phyloP scores from a whole-genome alignment of 495 filamentous ascomycete species.

The Xylaria intraflava region DNA sequence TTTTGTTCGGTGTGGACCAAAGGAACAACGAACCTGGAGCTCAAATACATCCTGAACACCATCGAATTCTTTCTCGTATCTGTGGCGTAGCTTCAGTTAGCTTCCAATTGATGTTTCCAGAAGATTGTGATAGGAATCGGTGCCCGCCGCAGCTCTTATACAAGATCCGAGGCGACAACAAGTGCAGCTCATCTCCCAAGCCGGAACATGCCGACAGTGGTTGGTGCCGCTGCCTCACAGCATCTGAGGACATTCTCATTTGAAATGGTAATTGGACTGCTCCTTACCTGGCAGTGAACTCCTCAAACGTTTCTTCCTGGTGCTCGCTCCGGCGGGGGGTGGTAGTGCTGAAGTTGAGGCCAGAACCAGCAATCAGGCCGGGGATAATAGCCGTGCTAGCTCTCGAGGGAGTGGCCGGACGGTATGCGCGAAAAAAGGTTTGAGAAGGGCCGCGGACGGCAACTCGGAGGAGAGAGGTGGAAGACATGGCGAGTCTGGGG shows the following conservation, averaged over 20 bases:
- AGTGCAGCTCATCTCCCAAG: neutral
- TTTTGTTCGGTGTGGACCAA: neutral
- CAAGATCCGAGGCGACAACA: neutral
- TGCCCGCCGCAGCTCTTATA: slow-evolving; percentile 20
- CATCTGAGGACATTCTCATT: too few species aligned
- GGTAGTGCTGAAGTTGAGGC: slow-evolving; percentile 64
- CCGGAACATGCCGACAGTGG: slow-evolving; percentile 2
- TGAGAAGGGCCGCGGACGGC: slow-evolving; percentile 62
- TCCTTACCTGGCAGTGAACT: slow-evolving; percentile 95
- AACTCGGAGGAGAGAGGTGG: slow-evolving; percentile 61
- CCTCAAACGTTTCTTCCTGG: slow-evolving; percentile 94
- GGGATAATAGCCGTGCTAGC: slow-evolving; percentile 36
- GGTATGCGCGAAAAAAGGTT: slow-evolving; percentile 56
- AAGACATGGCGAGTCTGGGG: slow-evolving; percentile 48
- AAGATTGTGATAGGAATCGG: slow-evolving; percentile 16
- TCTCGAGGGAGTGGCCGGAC: slow-evolving; percentile 52
- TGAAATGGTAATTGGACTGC: too few species aligned
- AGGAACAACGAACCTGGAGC: slow-evolving; percentile 72
- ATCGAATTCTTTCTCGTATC: slow-evolving; percentile 99
- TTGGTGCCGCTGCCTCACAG: neutral
- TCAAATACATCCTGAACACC: slow-evolving; percentile 97
- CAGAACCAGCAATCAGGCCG: slow-evolving; percentile 36
- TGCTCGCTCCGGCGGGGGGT: slow-evolving; percentile 48
- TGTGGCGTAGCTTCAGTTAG: slow-evolving; percentile 36
- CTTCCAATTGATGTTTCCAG: slow-evolving; percentile 7